A percentile compares a stretch with the other conserved stretches of the same genome.
Conservation (phyloP, 2,329 filamentous ascomycete species). For the Monosporascus sp. region DNA sequence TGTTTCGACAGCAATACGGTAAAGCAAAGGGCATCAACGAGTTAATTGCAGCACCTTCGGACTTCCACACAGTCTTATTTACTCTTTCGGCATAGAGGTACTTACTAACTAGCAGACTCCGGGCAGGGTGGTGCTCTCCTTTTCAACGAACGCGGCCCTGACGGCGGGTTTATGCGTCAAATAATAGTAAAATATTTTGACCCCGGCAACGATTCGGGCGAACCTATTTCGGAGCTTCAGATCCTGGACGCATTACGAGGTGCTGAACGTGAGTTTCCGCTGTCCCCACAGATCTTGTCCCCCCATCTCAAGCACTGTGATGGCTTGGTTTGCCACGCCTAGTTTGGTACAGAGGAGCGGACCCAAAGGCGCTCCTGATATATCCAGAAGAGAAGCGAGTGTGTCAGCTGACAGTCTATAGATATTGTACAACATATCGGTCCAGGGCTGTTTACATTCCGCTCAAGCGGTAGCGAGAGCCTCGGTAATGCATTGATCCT, state of each 20-base stretch:
- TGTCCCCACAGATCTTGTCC: background rate
- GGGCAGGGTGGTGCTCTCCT: background rate
- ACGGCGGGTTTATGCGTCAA: background rate
- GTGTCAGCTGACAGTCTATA: background rate
- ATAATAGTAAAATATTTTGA: background rate
- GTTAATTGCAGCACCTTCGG: too few relatives aligned
- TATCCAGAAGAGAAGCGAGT: background rate
- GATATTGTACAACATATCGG: background rate
- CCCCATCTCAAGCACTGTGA: background rate
- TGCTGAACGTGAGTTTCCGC: background rate
- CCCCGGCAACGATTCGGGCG: background rate
- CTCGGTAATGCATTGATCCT: background rate
- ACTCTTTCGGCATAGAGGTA: background rate
- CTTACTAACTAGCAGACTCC: background rate
- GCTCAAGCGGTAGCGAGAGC: background rate
- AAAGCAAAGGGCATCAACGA: too few relatives aligned
- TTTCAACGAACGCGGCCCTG: background rate
- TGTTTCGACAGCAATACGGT: too few relatives aligned
- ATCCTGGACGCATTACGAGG: background rate
- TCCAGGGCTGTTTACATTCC: background rate
- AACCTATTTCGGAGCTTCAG: background rate
- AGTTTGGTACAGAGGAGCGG: background rate
- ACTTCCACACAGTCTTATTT: too few relatives aligned
- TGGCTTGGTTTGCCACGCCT: too few relatives aligned
- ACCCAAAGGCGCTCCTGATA: background rate